Evolutionary conservation across 2,329 filamentous ascomycete genomes (phyloP), one percentile per base, ranked within the genome.

Genomic region (Emergomyces africanus): DNA sequence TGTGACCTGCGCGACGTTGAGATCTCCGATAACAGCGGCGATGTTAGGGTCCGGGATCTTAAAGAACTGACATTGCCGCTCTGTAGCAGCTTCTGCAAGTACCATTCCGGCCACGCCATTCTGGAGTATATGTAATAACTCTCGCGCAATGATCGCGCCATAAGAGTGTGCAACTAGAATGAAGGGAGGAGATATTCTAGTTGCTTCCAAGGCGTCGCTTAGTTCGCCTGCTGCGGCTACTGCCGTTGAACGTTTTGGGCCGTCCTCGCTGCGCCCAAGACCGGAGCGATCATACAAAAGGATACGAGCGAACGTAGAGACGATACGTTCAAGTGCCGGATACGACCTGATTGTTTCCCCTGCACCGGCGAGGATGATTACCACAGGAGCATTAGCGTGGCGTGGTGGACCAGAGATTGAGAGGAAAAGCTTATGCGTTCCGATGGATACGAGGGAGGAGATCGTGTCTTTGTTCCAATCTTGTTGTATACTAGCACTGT

Each of bases 161-260:
- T 74, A 76, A 12, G 72, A 75, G 61, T 76, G 74, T 1, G 66
- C 73, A 2, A 71, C 67, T 5, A 76, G 63, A 2, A 74, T 48
- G 18, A 71, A 66, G 1, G 71, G 72, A 6, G 70, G 64, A 0
- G 42, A 8, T 0, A 72, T 59, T 0, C 62, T 35, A 12, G 61
- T 64, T 4, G 46, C 56, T n/a, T 61, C 14, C 5, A 74, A 65
- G n/a, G 72, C 64, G 28, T 37, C 59, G 48, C 66, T 66, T 28
- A 75, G 61, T 54, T 75, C 71, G 14, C 58, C 46, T 5, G 72
- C 72, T 30, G 70, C 67, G 1, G 54, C 61, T 0, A 65, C 61
- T 15, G 71, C 70, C 2, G 60, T 63, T 41, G 65, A 51, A 23
- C 57, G 64, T 2, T 61, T 49, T 0, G 62, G 59, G 5, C 63